phyloP scores from a whole-genome alignment of 371 early-diverging fungal species.

The Zopfochytrium polystomum region DNA sequence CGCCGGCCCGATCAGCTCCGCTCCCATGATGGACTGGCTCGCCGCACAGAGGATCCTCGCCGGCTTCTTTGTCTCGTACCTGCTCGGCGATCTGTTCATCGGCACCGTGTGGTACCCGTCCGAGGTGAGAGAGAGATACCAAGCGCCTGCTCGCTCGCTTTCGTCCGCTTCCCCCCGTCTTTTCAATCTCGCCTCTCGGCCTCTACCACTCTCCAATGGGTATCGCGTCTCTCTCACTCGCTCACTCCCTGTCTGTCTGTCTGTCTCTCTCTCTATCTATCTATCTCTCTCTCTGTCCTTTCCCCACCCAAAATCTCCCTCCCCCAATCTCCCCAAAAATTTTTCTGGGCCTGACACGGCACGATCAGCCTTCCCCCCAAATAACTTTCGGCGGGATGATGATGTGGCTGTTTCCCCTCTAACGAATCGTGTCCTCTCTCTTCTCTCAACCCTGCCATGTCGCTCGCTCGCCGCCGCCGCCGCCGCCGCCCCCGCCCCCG shows the following conservation, averaged over 20 bases:
- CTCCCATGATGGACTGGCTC: constrained; percentile 12
- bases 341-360: no score
- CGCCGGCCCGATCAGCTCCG: neutral
- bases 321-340: no score
- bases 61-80: constrained; percentile 42
- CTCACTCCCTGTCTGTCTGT: no score
- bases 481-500: no score
- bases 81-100: constrained; percentile 44
- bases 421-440: neutral
- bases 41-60: constrained; percentile 1
- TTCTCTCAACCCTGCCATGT: neutral
- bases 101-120: constrained; percentile 42
- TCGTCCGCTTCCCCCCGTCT: neutral
- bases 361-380: no score
- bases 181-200: neutral
- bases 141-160: no score
- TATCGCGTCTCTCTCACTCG: no score
- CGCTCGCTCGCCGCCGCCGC: neutral
- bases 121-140: constrained; percentile 11
- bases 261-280: no score
- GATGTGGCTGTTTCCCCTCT: neutral
- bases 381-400: neutral
- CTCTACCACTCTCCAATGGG: no score
- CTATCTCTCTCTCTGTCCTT: no score
- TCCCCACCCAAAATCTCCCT: no score